phyloP scores from a whole-genome alignment of 441 rosid species.

The Adansonia madagascariensis region DNA sequence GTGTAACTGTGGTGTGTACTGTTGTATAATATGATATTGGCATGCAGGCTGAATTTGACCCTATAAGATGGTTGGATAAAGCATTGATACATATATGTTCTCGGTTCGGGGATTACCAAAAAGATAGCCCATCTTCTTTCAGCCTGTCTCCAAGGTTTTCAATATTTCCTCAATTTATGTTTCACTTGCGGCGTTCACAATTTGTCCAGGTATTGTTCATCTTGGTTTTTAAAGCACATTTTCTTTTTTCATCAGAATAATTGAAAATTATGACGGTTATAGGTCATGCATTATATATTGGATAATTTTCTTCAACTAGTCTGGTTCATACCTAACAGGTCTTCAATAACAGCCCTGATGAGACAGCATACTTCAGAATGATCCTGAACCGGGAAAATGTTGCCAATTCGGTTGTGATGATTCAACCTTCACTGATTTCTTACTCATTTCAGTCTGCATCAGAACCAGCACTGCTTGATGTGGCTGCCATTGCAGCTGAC shows the following conservation, averaged over 20 bases:
- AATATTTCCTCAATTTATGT: slow-evolving; percentile 85
- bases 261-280: neutral
- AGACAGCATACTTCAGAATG: slow-evolving; percentile 93
- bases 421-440: slow-evolving; percentile 92
- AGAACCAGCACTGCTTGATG: slow-evolving; percentile 88
- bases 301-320: slow-evolving; percentile 26
- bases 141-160: slow-evolving; percentile 78
- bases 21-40: slow-evolving; percentile 28
- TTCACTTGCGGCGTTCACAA: slow-evolving; percentile 93
- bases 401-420: slow-evolving; percentile 87
- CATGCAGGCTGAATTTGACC: slow-evolving; percentile 85
- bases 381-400: slow-evolving; percentile 85
- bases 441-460: slow-evolving; percentile 86
- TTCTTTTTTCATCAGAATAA: neutral
- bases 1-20: neutral
- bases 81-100: slow-evolving; percentile 82
- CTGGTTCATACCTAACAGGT: slow-evolving; percentile 55
- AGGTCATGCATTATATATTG: slow-evolving; percentile 6
- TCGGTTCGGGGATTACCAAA: slow-evolving; percentile 84
- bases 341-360: slow-evolving; percentile 94
- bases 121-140: slow-evolving; percentile 80
- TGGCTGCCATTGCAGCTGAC: slow-evolving; percentile 87
- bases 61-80: slow-evolving; percentile 94
- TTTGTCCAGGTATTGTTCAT: slow-evolving; percentile 77
- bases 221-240: slow-evolving; percentile 14